These are phyloP conservation scores for Pluteus cervinus DNA, from an alignment of 768 basidiomycete species.

Conservation along the genomic window DNA sequence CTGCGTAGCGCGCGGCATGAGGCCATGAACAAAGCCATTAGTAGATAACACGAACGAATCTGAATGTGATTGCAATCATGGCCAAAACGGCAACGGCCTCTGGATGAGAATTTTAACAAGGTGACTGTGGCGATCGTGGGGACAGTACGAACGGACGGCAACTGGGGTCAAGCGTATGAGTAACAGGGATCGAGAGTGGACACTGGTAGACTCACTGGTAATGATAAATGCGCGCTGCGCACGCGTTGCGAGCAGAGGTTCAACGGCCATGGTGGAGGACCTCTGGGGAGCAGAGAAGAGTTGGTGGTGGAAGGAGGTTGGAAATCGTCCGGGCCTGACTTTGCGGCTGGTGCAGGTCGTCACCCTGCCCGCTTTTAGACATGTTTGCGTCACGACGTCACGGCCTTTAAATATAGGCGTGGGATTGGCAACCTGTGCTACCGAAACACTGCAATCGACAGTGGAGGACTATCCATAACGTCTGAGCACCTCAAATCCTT, in stretches of 20 bases:
- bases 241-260: constrained; percentile 65
- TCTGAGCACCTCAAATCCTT: no score
- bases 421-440: constrained; percentile 1
- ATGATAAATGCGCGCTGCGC: constrained; percentile 68
- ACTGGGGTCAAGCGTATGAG: constrained; percentile 28
- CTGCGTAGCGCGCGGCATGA: constrained; percentile 22
- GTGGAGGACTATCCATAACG: no score
- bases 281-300: no score
- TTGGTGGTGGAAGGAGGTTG: constrained; percentile 1
- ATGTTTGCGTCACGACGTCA: no score
- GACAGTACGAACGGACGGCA: constrained; percentile 48
- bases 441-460: constrained; percentile 4
- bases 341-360: no score
- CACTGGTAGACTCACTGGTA: constrained; percentile 47
- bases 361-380: no score
- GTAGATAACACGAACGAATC: constrained; percentile 37
- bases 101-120: constrained; percentile 19
- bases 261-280: constrained; percentile 54
- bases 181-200: constrained; percentile 6
- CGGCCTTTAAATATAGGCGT: no score
- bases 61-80: constrained; percentile 70
- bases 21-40: constrained; percentile 3
- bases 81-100: constrained; percentile 72
- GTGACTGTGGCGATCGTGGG: neutral
- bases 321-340: no score